Base-by-base conservation (phyloP, 306 rosid species). In the Gastrolobium bilobum region DNA sequence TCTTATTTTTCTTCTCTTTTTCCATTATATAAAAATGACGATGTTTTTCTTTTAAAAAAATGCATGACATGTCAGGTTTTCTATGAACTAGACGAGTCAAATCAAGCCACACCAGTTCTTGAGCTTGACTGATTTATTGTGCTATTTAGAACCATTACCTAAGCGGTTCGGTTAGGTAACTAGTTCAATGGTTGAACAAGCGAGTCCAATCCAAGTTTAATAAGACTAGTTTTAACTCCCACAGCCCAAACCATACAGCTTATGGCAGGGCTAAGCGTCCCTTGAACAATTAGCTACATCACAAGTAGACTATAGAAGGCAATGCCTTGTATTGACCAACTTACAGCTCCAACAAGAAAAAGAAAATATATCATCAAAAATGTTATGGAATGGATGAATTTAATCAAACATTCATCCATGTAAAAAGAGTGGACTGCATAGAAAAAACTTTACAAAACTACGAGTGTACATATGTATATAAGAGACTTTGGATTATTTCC, bases 341-440 rank as follows among this genome's bases (percentile, higher is more conserved):
- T 40, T 50, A 40, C 50, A 77, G 31, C 78, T 71, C 58, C 52
- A 68, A 56, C 81, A 52, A 44, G 74, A 62, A 54, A 53, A 62
- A 11, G 40, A 67, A 72, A 54, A 72, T 57, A 60, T 34, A 81
- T 44, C n/a, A 68, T 46, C 53, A 85, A 81, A 77, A 73, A 73
- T 77, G 42, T 42, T 35, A 77, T 68, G 75, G 75, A 77, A 73
- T 39, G 77, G 84, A 69, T 82, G 65, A 63, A 40, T 42, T 26
- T 79, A 26, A 69, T 70, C 69, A 68, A 79, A 29, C 84, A 84
- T 74, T 84, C 82, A 78, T 79, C 65, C 75, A 73, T 29, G 57
- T 35, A 26, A 59, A 54, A 73, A 73, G 15, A 54, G 60, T 69
- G 54, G 43, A 62, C 11, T 9, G 68, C 71, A 77, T 37, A 37